Conservation (phyloP, 257 asterid species). For the Penstemon barbatus region DNA sequence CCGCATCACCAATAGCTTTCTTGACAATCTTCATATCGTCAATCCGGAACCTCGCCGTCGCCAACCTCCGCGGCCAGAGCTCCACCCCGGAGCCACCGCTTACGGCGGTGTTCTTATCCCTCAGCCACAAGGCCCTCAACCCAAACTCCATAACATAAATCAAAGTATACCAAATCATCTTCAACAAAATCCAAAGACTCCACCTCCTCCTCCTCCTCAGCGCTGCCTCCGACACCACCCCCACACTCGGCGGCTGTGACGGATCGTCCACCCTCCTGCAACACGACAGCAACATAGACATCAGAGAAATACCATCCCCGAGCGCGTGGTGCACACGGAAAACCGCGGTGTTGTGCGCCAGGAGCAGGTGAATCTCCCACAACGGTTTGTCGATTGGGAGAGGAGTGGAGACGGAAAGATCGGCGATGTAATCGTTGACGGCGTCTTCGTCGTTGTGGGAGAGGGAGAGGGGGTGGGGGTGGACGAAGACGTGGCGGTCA, state of each 20-base stretch:
- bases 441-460: conserved; percentile 56
- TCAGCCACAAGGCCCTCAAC: conserved; percentile 37
- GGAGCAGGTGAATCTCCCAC: conserved; percentile 76
- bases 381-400: conserved; percentile 66
- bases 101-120: conserved; percentile 37
- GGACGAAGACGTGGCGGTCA: conserved; percentile 61
- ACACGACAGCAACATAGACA: conserved; percentile 65
- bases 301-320: conserved; percentile 78
- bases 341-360: conserved; percentile 51
- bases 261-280: conserved; percentile 67
- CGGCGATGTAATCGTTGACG: conserved; percentile 69
- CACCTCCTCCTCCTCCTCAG: conserved; percentile 26
- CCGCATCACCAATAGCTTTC: conserved; percentile 41
- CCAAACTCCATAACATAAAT: conserved; percentile 34
- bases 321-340: conserved; percentile 82
- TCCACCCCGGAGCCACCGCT: conserved; percentile 60
- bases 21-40: conserved; percentile 53
- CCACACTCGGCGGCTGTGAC: conserved; percentile 33
- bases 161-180: conserved; percentile 42
- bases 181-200: conserved; percentile 1
- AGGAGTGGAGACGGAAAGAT: conserved; percentile 63
- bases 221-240: conserved; percentile 34
- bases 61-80: conserved; percentile 55
- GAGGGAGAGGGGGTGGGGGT: conserved; percentile 35
- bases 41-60: conserved; percentile 48